Base-by-base conservation (phyloP, 441 rosid genomes). In the Bocquillonia castaneifolia region DNA sequence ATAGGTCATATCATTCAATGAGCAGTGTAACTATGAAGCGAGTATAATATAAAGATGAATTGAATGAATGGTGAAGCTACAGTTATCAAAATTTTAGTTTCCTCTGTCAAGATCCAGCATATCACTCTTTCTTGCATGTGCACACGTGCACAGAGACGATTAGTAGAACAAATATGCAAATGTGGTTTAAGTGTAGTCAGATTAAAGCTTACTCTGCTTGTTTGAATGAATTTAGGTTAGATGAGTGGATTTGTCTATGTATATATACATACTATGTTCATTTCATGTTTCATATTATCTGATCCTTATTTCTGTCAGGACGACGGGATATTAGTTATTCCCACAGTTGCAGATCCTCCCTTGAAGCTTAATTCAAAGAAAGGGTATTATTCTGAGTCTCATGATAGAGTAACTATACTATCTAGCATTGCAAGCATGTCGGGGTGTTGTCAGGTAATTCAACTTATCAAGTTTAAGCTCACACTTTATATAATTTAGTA, bases 361-460 rank as follows among this genome's bases (percentile, higher is more conserved):
- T 76, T 77, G 2, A 83, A 86, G 76, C 86, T 86, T 72, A 86
- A 85, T 60, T 59, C 84, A 63, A 89, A 82, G 83, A 88, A 87
- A 78, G 71, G 72, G 32, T 37, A 54, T 73, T 69, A 74, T 75
- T 73, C 78, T 54, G 96, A 86, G 79, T 83, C 85, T 77, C 80
- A 77, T 64, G 82, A 84, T 72, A 79, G 91, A 72, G 82, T 84
- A 52, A 83, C 73, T 57, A 75, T 83, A 29, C 78, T 89, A 72
- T 79, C 86, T 50, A 83, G 93, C 82, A 84, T 93, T 66, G 86
- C 97, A 34, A 91, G 95, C 85, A 79, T 91, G 93, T 91, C 99
- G 50, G 97, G 99, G 10, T 88, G 99, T 75, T 91, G 99, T 79
- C 95, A 93, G 90, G 99, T 89, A 78, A 65, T 23, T 62, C 69